Evolutionary conservation across 2,329 filamentous ascomycete species (phyloP), one percentile per base, ranked within the genome.

Genomic region (Chaetothyriales sp.): DNA sequence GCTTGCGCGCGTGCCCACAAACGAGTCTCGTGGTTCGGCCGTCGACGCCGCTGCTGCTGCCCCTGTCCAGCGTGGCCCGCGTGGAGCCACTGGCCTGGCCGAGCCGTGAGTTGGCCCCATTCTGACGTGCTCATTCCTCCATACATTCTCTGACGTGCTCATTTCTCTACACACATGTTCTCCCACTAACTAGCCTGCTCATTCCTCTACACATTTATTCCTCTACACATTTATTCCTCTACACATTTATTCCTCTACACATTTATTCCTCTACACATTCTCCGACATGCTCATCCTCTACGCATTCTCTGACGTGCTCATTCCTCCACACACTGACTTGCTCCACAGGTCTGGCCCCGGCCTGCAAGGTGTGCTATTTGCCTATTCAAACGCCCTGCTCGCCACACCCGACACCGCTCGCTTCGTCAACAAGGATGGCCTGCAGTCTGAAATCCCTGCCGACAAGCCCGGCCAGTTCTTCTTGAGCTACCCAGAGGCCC

Each of bases 401-500:
- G 29, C 48, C 6, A 18, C 43, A 18, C 54, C 53, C 37, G 57
- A 56, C 29, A 52, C n/a, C 37, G 49, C 53, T 25, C 51, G 56
- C 19, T 52, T 56, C 43, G 55, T 54, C 45, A 57, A 57, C 51
- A 60, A 60, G 43, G 58, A 56, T 46, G 60, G 55, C 10, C 55
- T 55, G 19, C 52, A 60, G 28, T 55, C 56, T 10, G 52, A 57
- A 29, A 44, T 56, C 33, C 55, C 56, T 18, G 54, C 54, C 18
- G 33, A 40, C 5, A 40, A 40, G 33, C 33, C 33, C 8, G 61
- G 62, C 44, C 59, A 64, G n/a, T 59, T 65, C n/a, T 60, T 61
- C 40, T 63, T 67, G 47, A 60, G 58, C 18, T 66, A 66, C 47
- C 61, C 43, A 53, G 51, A 53, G 18, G 44, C 56, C 10, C 54